Conservation (phyloP, 169 alveolate genomes). For the Babesia ovata region DNA sequence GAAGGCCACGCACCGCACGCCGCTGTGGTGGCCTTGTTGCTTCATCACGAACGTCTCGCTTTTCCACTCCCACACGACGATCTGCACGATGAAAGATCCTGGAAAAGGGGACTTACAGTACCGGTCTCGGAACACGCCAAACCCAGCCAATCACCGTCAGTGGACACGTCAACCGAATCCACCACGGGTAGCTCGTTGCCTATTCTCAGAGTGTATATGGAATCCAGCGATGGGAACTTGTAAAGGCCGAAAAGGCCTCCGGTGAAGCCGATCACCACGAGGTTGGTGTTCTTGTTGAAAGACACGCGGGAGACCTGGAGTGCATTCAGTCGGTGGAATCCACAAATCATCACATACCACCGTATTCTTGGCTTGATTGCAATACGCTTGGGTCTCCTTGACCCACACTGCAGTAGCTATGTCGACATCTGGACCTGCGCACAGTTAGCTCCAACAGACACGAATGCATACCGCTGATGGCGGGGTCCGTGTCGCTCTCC, state of each 20-base stretch:
- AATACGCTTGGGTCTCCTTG: conserved; percentile 72
- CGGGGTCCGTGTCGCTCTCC: conserved; percentile 1
- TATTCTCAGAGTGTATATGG: conserved; percentile 71
- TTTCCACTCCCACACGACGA: conserved; percentile 99
- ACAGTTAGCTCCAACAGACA: not conserved
- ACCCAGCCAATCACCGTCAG: conserved; percentile 90
- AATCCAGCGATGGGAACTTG: conserved; percentile 64
- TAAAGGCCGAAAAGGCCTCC: conserved; percentile 77
- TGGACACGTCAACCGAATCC: conserved; percentile 72
- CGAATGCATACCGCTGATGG: not conserved
- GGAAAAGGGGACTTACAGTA: conserved; percentile 43
- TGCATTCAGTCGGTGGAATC: not conserved
- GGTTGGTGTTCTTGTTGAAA: conserved; percentile 58
- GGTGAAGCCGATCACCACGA: conserved; percentile 74
- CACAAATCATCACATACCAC: conserved; percentile 40
- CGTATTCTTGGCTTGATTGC: conserved; percentile 74
- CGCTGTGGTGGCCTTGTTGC: conserved; percentile 91
- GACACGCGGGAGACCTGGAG: conserved; percentile 60
- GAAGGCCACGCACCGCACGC: conserved; percentile 71
- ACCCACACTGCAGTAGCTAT: conserved; percentile 66
- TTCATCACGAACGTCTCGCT: conserved; percentile 95
- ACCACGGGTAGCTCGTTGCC: conserved; percentile 66
- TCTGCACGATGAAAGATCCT: conserved; percentile 27
- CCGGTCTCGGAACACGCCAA: conserved; percentile 85
- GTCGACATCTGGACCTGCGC: conserved; percentile 9